Conservation (phyloP, 2,329 filamentous ascomycete species). For the Neopestalotiopsis clavispora region DNA sequence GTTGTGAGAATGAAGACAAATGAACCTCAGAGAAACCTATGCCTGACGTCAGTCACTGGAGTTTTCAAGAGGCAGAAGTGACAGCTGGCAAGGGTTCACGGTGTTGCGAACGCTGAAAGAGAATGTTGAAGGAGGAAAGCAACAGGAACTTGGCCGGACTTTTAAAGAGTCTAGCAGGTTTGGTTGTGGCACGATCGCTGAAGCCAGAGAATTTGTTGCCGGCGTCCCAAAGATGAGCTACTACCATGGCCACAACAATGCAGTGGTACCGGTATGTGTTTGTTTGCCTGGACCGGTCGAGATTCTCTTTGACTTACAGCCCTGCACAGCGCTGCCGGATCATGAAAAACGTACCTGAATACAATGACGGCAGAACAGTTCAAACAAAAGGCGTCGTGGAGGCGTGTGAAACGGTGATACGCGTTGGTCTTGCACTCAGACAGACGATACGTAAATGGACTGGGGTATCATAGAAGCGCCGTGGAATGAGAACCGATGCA, state of each 20-base stretch:
- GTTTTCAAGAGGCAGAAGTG: neutral
- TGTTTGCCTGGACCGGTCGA: neutral
- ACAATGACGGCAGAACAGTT: neutral
- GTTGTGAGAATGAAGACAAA: neutral
- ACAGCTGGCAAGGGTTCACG: neutral
- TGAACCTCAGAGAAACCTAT: neutral
- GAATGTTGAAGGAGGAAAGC: neutral
- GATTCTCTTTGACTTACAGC: neutral
- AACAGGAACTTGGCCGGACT: no score
- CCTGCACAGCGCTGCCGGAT: neutral
- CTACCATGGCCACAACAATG: no score
- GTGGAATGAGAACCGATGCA: neutral
- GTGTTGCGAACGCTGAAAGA: neutral
- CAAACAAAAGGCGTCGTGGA: neutral
- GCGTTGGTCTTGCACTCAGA: neutral
- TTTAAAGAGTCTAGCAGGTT: no score
- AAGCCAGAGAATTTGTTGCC: no score
- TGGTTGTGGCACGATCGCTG: no score
- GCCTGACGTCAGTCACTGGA: slow-evolving; percentile 1
- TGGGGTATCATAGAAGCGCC: slow-evolving; percentile 17
- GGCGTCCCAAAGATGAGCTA: no score
- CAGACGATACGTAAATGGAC: neutral
- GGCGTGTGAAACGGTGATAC: neutral
- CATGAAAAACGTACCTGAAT: neutral
- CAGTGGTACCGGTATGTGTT: neutral